A percentile compares a stretch with the other conserved stretches of the same genome.
phyloP scores from a whole-genome alignment of 768 basidiomycete genomes.

The Mycena filopes region DNA sequence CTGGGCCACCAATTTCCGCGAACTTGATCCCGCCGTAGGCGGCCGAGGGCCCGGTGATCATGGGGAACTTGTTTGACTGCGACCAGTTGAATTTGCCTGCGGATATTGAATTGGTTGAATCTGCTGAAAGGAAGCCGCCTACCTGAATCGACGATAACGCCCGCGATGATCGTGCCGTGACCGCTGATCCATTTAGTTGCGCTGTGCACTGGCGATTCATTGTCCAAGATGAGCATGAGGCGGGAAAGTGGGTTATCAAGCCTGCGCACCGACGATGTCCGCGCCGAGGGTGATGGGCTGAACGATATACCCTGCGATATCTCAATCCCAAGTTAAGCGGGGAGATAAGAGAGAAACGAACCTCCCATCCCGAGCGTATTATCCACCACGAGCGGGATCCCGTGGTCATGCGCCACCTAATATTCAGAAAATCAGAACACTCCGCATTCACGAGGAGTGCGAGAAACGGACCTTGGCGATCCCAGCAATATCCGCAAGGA shows the following conservation, averaged over 20 bases:
- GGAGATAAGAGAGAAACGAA: background rate
- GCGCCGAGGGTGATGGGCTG: conserved; percentile 64
- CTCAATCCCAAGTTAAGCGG: background rate
- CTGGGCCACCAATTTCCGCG: conserved; percentile 55
- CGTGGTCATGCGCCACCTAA: conserved; percentile 63
- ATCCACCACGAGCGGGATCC: conserved; percentile 65
- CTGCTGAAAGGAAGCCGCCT: conserved; percentile 17
- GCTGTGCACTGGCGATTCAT: conserved; percentile 55
- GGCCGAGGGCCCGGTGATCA: conserved; percentile 64
- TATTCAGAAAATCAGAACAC: background rate
- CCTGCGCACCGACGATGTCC: conserved; percentile 44
- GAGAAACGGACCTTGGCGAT: conserved; percentile 54
- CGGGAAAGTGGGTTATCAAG: too few relatives aligned
- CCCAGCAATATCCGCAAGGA: conserved; percentile 56
- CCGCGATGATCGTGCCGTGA: conserved; percentile 70
- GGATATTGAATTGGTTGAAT: background rate
- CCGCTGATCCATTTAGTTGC: conserved; percentile 73
- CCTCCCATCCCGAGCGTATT: conserved; percentile 64
- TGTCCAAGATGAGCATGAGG: too few relatives aligned
- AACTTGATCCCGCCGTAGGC: conserved; percentile 66
- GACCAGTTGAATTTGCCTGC: conserved; percentile 65
- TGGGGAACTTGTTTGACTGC: conserved; percentile 62
- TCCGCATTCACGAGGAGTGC: background rate
- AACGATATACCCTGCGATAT: conserved; percentile 50
- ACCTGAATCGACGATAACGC: conserved; percentile 68